Conservation (phyloP, 768 basidiomycete species). For the Leucogyrophana mollusca region DNA sequence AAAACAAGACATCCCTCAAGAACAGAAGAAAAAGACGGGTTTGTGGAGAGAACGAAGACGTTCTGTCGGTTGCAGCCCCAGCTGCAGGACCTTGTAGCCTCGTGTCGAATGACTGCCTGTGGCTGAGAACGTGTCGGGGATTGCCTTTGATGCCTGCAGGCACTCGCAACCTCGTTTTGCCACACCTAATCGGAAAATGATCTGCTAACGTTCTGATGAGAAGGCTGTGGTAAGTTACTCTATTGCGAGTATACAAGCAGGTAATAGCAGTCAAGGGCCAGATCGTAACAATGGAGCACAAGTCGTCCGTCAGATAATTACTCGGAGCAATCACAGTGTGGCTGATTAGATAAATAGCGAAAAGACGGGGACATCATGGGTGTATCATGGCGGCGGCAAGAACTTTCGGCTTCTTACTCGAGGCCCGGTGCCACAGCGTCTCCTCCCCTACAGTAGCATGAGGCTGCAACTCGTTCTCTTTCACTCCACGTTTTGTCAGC, state of each 20-base stretch:
- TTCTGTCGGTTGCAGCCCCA: slow-evolving; percentile 5
- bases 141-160: slow-evolving; percentile 19
- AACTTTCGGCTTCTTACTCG: slow-evolving; percentile 3
- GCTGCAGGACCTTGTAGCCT: slow-evolving; percentile 20
- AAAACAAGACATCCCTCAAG: slow-evolving; percentile 18
- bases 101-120: slow-evolving; percentile 24
- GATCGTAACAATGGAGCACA: no score
- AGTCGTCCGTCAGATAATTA: no score
- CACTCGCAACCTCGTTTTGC: slow-evolving; percentile 1
- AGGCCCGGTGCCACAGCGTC: slow-evolving; percentile 40
- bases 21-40: slow-evolving; percentile 9
- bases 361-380: no score
- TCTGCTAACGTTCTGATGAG: no score
- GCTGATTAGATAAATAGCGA: no score
- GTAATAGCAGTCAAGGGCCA: no score
- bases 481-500: slow-evolving; percentile 55
- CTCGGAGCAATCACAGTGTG: no score
- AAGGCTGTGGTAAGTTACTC: no score
- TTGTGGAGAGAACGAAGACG: slow-evolving; percentile 9
- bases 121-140: slow-evolving; percentile 35
- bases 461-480: slow-evolving; percentile 62
- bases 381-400: neutral
- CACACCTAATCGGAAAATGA: slow-evolving; percentile 6
- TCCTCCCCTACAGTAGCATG: slow-evolving; percentile 54
- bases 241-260: no score